Conservation (phyloP, 495 filamentous ascomycete species). For the Daldinia childiae region DNA sequence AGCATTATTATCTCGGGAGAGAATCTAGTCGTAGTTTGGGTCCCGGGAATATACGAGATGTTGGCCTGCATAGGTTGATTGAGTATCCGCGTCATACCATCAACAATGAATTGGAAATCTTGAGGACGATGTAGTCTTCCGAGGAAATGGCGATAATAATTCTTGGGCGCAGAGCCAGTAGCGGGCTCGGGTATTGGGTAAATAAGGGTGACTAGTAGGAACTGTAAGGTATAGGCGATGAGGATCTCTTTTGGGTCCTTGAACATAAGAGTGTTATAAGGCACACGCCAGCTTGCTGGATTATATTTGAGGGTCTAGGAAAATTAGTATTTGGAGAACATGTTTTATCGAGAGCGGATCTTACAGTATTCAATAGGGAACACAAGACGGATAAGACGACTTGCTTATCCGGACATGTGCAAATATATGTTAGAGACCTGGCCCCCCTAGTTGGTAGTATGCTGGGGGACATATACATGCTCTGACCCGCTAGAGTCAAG, state of each 20-base stretch:
- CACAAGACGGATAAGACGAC: slow-evolving; percentile 87
- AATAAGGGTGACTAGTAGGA: slow-evolving; percentile 85
- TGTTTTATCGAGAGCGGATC: slow-evolving; percentile 39
- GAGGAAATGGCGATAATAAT: slow-evolving; percentile 91
- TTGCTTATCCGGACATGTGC: slow-evolving; percentile 88
- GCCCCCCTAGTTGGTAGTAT: slow-evolving; percentile 85
- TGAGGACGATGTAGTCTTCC: slow-evolving; percentile 91
- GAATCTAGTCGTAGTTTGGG: slow-evolving; percentile 82
- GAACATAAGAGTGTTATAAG: slow-evolving; percentile 93
- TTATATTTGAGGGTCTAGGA: slow-evolving; percentile 92
- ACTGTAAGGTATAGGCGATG: slow-evolving; percentile 89
- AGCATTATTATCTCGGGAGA: slow-evolving; percentile 97
- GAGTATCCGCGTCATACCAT: slow-evolving; percentile 93
- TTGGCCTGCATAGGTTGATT: slow-evolving; percentile 93
- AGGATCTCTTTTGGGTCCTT: slow-evolving; percentile 92
- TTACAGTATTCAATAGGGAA: slow-evolving; percentile 94
- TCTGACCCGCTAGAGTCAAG: slow-evolving; percentile 85
- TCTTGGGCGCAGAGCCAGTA: slow-evolving; percentile 71
- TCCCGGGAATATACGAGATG: slow-evolving; percentile 87
- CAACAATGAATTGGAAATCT: slow-evolving; percentile 97
- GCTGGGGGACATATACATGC: slow-evolving; percentile 90
- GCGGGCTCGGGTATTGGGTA: slow-evolving; percentile 90
- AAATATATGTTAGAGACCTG: slow-evolving; percentile 87
- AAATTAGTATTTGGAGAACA: slow-evolving; percentile 34
- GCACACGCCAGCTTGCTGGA: slow-evolving; percentile 91